Evolutionary conservation across 2,329 filamentous ascomycete species (phyloP).

Genomic region (Mycosphaerelloides madeirae): DNA sequence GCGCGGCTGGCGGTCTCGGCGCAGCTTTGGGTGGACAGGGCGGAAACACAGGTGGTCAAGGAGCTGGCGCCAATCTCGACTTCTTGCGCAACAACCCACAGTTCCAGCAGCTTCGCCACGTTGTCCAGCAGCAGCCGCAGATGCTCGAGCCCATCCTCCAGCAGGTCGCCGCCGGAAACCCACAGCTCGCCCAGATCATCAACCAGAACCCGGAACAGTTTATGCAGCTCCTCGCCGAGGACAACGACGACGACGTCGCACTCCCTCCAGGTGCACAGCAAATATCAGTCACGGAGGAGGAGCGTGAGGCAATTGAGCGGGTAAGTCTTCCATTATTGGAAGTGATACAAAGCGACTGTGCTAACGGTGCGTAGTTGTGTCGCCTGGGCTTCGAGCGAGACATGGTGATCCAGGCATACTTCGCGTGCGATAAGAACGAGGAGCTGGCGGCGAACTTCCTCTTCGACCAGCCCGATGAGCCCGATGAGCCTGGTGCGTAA

Average conservation of each 20-base stretch:
- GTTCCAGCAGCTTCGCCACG: conserved; percentile 94
- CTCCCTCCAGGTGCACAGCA: conserved; percentile 83
- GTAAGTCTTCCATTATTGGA: conserved; percentile 49
- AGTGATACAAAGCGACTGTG: conserved; percentile 8
- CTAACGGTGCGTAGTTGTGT: conserved; percentile 60
- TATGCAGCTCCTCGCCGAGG: conserved; percentile 81
- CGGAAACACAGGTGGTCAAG: conserved; percentile 42
- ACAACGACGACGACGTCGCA: conserved; percentile 72
- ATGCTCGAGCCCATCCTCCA: conserved; percentile 99
- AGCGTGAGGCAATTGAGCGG: conserved; percentile 93
- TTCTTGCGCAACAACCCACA: conserved; percentile 93
- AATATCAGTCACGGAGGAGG: conserved; percentile 90
- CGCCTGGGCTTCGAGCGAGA: conserved; percentile 90
- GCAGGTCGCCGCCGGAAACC: conserved; percentile 91
- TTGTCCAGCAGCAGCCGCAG: conserved; percentile 94
- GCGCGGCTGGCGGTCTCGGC: conserved; percentile 35
- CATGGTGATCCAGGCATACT: conserved; percentile 94
- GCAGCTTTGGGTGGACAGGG: conserved; percentile 33
- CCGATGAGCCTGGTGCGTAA: conserved; percentile 24
- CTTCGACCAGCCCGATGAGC: conserved; percentile 90
- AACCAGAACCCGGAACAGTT: conserved; percentile 90
- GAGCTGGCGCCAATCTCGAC: conserved; percentile 66
- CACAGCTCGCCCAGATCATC: conserved; percentile 87
- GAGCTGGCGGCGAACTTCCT: conserved; percentile 97
- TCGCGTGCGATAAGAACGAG: conserved; percentile 99